phyloP scores from a whole-genome alignment of 768 basidiomycete genomes.

The Pleurotus eryngii region DNA sequence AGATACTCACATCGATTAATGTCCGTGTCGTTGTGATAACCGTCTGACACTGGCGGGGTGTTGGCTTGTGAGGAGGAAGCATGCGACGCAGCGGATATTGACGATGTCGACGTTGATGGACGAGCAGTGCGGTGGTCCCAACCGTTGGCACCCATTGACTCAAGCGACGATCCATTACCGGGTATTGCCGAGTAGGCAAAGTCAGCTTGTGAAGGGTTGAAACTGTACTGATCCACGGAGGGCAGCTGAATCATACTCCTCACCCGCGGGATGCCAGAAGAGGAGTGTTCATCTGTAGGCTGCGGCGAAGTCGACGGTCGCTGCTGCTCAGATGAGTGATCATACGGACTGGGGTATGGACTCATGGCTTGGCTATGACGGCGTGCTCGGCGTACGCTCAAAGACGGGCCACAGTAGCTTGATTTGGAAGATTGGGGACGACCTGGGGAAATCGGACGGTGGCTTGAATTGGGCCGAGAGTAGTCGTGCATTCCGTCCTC shows the following conservation, averaged over 20 bases:
- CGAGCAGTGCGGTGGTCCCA: slow-evolving; percentile 55
- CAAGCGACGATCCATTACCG: slow-evolving; percentile 42
- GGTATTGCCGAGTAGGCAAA: slow-evolving; percentile 77
- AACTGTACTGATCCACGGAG: slow-evolving; percentile 64
- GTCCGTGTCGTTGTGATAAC: slow-evolving; percentile 62
- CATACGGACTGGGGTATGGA: slow-evolving; percentile 84
- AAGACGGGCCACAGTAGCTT: slow-evolving; percentile 42
- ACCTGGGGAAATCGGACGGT: slow-evolving; percentile 64
- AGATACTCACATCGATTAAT: slow-evolving; percentile 78
- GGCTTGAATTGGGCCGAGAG: slow-evolving; percentile 71
- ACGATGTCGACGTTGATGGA: slow-evolving; percentile 76
- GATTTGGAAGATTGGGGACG: slow-evolving; percentile 71
- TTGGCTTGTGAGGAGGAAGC: slow-evolving; percentile 80
- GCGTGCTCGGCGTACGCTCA: slow-evolving; percentile 70
- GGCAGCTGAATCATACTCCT: slow-evolving; percentile 84
- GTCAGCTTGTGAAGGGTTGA: slow-evolving; percentile 66
- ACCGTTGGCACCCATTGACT: slow-evolving; percentile 43
- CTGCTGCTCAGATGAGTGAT: slow-evolving; percentile 54
- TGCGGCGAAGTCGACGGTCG: slow-evolving; percentile 73
- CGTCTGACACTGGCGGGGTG: slow-evolving; percentile 72
- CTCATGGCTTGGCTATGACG: slow-evolving; percentile 86
- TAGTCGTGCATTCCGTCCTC: slow-evolving; percentile 63
- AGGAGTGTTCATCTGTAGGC: slow-evolving; percentile 52
- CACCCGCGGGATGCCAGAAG: slow-evolving; percentile 59
- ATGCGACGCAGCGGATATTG: slow-evolving; percentile 72